Percentiles rank a stretch among this genome's conserved stretches.
These are phyloP conservation scores for Psidium friedrichsthalianum DNA, from an alignment of 345 rosid species.

Conservation along the genomic window DNA sequence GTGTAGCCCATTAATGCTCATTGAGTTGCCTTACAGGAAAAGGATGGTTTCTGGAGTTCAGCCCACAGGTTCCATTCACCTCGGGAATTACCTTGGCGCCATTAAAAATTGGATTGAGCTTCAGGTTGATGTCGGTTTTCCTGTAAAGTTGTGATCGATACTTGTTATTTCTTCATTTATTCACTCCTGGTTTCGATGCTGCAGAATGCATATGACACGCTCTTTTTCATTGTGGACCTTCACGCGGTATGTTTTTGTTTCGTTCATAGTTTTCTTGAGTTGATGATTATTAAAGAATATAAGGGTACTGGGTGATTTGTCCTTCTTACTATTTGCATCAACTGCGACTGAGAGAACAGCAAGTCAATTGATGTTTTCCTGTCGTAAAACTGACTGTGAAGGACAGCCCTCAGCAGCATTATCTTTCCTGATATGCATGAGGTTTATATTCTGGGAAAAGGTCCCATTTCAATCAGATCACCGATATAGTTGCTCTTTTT, in stretches of 20 bases:
- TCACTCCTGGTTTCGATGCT: slow-evolving; percentile 5
- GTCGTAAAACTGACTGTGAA: neutral
- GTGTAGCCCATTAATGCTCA: neutral
- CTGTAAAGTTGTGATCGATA: neutral
- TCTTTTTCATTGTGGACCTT: slow-evolving; percentile 76
- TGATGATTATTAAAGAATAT: neutral
- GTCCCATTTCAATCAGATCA: neutral
- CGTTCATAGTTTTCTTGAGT: neutral
- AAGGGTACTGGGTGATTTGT: neutral
- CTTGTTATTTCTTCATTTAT: neutral
- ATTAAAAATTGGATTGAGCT: slow-evolving; percentile 76
- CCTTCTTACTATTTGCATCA: neutral
- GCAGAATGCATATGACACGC: slow-evolving; percentile 78
- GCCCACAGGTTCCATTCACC: slow-evolving; percentile 85
- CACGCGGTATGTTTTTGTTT: slow-evolving; percentile 54
- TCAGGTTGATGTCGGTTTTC: slow-evolving; percentile 37
- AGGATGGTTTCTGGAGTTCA: slow-evolving; percentile 90
- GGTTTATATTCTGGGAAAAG: neutral
- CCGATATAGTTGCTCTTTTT: neutral
- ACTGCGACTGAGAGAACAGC: neutral
- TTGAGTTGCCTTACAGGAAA: slow-evolving; percentile 31
- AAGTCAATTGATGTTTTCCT: neutral
- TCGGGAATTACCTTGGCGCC: slow-evolving; percentile 89
- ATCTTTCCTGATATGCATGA: neutral
- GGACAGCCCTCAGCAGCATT: neutral